These are phyloP conservation scores for Mucor lusitanicus DNA, from an alignment of 371 early-diverging fungal genomes.

Conservation along the genomic window DNA sequence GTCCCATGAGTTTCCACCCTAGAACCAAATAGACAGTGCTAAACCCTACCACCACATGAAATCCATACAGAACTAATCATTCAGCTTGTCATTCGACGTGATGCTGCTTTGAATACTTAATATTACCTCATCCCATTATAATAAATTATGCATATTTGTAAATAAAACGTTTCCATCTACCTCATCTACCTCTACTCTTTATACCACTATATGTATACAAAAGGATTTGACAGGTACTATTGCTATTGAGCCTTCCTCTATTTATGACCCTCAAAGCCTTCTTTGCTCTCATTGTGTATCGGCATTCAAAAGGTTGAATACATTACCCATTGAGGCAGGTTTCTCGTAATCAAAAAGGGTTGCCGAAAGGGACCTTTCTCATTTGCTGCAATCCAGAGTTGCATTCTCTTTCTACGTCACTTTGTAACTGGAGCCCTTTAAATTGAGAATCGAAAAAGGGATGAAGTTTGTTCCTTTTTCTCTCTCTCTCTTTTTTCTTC, in stretches of 20 bases:
- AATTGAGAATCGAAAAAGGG: background rate
- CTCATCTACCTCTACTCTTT: too few species aligned
- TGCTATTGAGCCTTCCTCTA: too few species aligned
- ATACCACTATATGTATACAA: too few species aligned
- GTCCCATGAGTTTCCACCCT: conserved; percentile 21
- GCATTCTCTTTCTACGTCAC: background rate
- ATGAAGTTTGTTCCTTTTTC: background rate
- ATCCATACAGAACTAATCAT: too few species aligned
- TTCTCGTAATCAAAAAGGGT: background rate
- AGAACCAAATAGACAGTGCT: background rate
- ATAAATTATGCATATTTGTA: too few species aligned
- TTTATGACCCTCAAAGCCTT: too few species aligned
- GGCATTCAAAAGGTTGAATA: background rate
- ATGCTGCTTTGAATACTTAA: too few species aligned
- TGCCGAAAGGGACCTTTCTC: background rate
- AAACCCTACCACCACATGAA: too few species aligned
- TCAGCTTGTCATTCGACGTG: background rate
- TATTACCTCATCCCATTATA: too few species aligned
- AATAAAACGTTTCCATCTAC: too few species aligned
- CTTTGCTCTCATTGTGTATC: too few species aligned
- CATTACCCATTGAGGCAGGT: background rate
- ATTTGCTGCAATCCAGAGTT: background rate
- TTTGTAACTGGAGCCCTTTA: background rate
- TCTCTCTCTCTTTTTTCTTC: background rate
- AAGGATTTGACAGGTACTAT: too few species aligned